Evolutionary conservation across 306 rosid genomes (phyloP), one percentile per base, ranked within the genome.

Genomic region (Trichosanthes truncata): DNA sequence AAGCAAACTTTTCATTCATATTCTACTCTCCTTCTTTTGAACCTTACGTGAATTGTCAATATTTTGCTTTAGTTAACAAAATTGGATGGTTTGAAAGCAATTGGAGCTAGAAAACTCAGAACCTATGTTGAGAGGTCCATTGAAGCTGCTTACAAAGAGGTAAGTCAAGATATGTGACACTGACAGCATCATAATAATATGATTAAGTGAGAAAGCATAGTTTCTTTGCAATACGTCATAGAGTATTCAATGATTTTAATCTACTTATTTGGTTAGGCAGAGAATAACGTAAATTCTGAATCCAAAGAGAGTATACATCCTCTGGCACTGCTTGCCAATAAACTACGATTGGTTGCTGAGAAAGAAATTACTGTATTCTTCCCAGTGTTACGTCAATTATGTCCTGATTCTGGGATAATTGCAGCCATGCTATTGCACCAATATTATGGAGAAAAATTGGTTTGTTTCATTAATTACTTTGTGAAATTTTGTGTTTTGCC

Each of bases 401-500:
- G 84, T 80, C 85, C 88, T 46, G 82, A 88, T 73, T 83, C 87
- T 74, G 90, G 89, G 79, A 83, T 79, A 31, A 78, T 80, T 35
- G 75, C 78, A 25, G 88, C 89, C 41, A 74, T 63, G 78, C 78
- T 20, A 60, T 80, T 86, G 80, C 89, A 84, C 78, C 85, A 80
- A 73, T 77, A 76, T 68, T 88, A 84, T 84, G 86, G 90, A 79
- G 87, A 81, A 77, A 83, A 67, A 75, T 85, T 88, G 90, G 92
- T 88, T 80, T 76, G 90, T 84, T 78, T 11, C 29, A 25, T 80
- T 38, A 25, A 52, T n/a, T 43, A 25, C 46, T 80, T 15, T 21
- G 57, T 48, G 25, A 43, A 61, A 25, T 55, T 72, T 57, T 49
- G 38, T 40, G 38, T 81, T 78, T 66, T 25, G 18, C 33, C 48